A percentile compares a stretch with the other conserved stretches of the same genome.
phyloP scores from a whole-genome alignment of 2,329 filamentous ascomycete species.

The Lithohypha guttulata region DNA sequence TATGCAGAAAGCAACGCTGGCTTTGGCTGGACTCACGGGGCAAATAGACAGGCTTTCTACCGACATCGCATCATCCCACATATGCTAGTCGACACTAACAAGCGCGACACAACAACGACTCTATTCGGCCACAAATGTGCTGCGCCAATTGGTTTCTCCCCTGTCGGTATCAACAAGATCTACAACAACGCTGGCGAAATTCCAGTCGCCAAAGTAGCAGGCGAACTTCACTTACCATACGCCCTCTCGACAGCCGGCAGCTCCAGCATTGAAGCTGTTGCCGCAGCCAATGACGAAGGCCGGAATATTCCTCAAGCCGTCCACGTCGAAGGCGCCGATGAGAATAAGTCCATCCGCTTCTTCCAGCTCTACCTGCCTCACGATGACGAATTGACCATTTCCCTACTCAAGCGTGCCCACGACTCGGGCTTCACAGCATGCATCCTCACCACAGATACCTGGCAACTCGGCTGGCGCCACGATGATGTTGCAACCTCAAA shows the following conservation, averaged over 20 bases:
- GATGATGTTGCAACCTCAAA: conserved; percentile 47
- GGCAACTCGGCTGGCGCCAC: conserved; percentile 53
- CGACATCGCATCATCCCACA: conserved; percentile 52
- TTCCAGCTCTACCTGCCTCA: conserved; percentile 57
- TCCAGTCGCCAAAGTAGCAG: conserved; percentile 48
- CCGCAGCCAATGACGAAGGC: conserved; percentile 41
- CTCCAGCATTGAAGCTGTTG: conserved; percentile 48
- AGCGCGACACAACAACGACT: conserved; percentile 44
- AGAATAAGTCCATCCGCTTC: conserved; percentile 38
- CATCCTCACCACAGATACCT: conserved; percentile 49
- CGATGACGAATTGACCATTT: conserved; percentile 49
- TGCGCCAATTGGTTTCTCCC: conserved; percentile 54
- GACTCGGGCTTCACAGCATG: conserved; percentile 46
- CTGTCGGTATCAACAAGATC: conserved; percentile 56
- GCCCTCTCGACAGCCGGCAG: conserved; percentile 49
- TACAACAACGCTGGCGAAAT: conserved; percentile 50
- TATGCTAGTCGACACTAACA: conserved; percentile 51
- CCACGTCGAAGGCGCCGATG: conserved; percentile 19
- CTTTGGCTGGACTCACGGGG: conserved; percentile 35
- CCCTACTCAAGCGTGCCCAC: conserved; percentile 45
- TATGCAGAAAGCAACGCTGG: conserved; percentile 32
- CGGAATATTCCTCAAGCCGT: conserved; percentile 12
- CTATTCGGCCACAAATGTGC: conserved; percentile 52
- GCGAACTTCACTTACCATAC: conserved; percentile 50
- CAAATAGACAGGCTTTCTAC: conserved; percentile 55